A percentile compares a stretch with the other conserved stretches of the same genome.
Evolutionary conservation across 163 green algal genomes (phyloP).

Genomic region (Scenedesmus sp.): DNA sequence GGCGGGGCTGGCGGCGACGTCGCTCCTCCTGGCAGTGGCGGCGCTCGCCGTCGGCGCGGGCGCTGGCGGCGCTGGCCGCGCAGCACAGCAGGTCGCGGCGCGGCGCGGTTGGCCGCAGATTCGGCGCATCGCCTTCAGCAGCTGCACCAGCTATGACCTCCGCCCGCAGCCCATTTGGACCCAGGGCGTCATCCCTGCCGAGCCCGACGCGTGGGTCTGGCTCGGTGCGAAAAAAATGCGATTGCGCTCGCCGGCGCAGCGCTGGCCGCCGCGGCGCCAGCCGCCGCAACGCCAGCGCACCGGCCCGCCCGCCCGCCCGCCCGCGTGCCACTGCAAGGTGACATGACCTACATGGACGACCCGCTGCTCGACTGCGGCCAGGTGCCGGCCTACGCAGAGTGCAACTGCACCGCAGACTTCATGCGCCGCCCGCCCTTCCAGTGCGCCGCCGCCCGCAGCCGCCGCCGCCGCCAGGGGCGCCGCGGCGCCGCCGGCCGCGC

Average conservation of each 20-base stretch:
- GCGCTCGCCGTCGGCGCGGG: neutral
- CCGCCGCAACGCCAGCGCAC: too few species aligned
- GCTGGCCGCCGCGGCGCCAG: too few species aligned
- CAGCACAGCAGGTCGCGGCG: neutral
- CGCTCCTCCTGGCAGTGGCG: conserved; percentile 4
- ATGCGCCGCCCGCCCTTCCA: conserved; percentile 40
- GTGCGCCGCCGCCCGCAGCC: too few species aligned
- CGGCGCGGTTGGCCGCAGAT: conserved; percentile 14
- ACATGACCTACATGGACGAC: conserved; percentile 71
- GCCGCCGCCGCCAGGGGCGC: too few species aligned
- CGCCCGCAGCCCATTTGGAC: conserved; percentile 63
- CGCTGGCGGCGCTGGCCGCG: neutral
- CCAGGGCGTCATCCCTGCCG: conserved; percentile 54
- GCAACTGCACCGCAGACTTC: conserved; percentile 61
- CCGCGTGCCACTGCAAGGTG: too few species aligned
- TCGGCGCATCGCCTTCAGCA: conserved; percentile 58
- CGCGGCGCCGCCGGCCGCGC: too few species aligned
- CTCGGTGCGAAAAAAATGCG: too few species aligned
- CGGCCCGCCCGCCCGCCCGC: too few species aligned
- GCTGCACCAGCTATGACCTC: conserved; percentile 57
- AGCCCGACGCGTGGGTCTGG: conserved; percentile 70
- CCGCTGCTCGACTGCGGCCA: conserved; percentile 49
- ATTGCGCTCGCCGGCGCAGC: too few species aligned
- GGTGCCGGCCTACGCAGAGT: conserved; percentile 46
- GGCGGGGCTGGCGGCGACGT: neutral